Conservation (phyloP, 495 filamentous ascomycete species). For the Daldinia vernicosa region DNA sequence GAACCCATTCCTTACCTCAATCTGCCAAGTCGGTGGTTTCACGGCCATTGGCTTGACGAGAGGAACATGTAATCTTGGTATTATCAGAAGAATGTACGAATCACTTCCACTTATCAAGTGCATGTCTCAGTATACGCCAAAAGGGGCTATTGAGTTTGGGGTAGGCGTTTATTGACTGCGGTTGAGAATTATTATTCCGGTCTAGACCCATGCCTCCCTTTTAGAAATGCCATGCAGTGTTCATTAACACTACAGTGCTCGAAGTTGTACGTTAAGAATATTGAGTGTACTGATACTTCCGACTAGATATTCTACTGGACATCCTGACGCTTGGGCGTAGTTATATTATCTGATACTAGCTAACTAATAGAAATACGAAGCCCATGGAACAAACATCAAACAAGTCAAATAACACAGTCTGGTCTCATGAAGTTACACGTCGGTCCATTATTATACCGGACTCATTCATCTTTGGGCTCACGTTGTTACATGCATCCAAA, state of each 20-base stretch:
- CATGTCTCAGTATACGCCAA: conserved; percentile 6
- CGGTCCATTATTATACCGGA: neutral
- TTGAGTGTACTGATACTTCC: neutral
- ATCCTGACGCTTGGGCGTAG: neutral
- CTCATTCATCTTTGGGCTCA: neutral
- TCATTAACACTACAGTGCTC: neutral
- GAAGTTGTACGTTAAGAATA: neutral
- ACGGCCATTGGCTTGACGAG: neutral
- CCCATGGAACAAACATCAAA: neutral
- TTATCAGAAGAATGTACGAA: neutral
- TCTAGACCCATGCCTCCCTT: neutral
- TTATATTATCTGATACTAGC: conserved; percentile 1
- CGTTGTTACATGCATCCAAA: neutral
- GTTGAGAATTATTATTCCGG: neutral
- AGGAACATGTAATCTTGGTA: neutral
- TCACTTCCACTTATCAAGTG: neutral
- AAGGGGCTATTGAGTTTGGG: neutral
- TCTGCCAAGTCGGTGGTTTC: conserved; percentile 2
- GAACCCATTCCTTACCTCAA: neutral
- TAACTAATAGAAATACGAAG: neutral
- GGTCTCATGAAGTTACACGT: neutral
- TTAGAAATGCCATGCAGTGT: neutral
- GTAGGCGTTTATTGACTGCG: neutral
- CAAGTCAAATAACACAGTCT: neutral
- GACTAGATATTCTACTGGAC: neutral